phyloP scores from a whole-genome alignment of 1,284 basidiomycete species.

The Fomitopsis schrenkii region DNA sequence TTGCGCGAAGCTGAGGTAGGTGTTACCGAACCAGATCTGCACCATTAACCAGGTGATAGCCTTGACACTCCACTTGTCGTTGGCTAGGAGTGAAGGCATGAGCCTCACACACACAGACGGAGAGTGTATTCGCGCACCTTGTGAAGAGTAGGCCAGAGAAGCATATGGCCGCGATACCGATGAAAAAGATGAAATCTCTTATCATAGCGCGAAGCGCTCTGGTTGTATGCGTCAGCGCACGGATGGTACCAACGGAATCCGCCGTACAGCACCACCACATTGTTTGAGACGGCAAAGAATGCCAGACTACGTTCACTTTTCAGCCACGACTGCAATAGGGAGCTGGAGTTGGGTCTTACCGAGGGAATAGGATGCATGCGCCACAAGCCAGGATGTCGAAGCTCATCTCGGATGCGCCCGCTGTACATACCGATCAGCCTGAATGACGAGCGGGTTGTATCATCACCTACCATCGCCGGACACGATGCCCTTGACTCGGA shows the following conservation, averaged over 20 bases:
- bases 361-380: conserved; percentile 84
- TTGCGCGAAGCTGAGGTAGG: conserved; percentile 64
- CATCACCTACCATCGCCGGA: conserved; percentile 45
- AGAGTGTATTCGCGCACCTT: conserved; percentile 33
- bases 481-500: conserved; percentile 65
- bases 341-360: conserved; percentile 34
- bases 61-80: conserved; percentile 60
- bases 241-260: conserved; percentile 18
- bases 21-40: conserved; percentile 84
- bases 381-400: conserved; percentile 84
- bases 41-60: conserved; percentile 79
- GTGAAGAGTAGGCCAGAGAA: conserved; percentile 88
- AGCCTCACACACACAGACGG: neutral
- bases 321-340: neutral
- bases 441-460: neutral
- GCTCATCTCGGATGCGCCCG: conserved; percentile 57
- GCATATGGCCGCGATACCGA: conserved; percentile 75
- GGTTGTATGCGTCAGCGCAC: conserved; percentile 8
- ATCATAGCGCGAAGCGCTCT: conserved; percentile 77
- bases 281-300: conserved; percentile 83
- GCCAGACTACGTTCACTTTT: conserved; percentile 48
- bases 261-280: conserved; percentile 73
- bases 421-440: conserved; percentile 27
- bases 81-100: conserved; percentile 25
- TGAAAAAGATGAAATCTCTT: conserved; percentile 81